A percentile compares a stretch with the other conserved stretches of the same genome.
Conservation (phyloP, 1,139 yeast species). For the Diutina ranongensis region DNA sequence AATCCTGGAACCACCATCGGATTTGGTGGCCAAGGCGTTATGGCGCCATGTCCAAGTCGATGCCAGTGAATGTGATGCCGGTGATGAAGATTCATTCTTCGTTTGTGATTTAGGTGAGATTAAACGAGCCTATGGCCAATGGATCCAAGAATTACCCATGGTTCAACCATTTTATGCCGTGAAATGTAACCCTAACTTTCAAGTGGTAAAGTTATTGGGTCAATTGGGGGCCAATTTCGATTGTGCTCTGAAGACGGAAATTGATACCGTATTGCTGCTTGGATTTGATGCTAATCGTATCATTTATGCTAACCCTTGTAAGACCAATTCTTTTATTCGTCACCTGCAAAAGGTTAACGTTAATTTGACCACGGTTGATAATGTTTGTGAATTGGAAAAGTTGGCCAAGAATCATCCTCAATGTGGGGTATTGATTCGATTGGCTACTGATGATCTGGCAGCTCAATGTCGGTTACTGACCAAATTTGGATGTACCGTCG, state of each 20-base stretch:
- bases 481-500: constrained; percentile 75
- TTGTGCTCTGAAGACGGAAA: constrained; percentile 87
- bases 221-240: constrained; percentile 70
- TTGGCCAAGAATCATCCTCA: constrained; percentile 56
- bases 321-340: constrained; percentile 69
- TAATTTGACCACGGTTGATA: constrained; percentile 79
- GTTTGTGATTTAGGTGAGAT: constrained; percentile 79
- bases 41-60: constrained; percentile 36
- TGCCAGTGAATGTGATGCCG: constrained; percentile 53
- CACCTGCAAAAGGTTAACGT: constrained; percentile 50
- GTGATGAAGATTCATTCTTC: constrained; percentile 80
- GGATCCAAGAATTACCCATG: constrained; percentile 58
- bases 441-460: constrained; percentile 80
- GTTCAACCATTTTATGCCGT: constrained; percentile 86
- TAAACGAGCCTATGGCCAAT: constrained; percentile 42
- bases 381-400: constrained; percentile 73
- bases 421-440: constrained; percentile 63
- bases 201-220: constrained; percentile 47
- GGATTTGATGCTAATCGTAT: constrained; percentile 60
- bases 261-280: constrained; percentile 48
- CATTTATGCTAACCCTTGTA: constrained; percentile 91
- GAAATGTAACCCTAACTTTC: constrained; percentile 75
- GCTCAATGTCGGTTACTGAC: constrained; percentile 83
- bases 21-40: constrained; percentile 30
- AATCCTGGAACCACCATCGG: neutral